Evolutionary conservation across 2,329 filamentous ascomycete genomes (phyloP).

Genomic region (Venturia pyrina): DNA sequence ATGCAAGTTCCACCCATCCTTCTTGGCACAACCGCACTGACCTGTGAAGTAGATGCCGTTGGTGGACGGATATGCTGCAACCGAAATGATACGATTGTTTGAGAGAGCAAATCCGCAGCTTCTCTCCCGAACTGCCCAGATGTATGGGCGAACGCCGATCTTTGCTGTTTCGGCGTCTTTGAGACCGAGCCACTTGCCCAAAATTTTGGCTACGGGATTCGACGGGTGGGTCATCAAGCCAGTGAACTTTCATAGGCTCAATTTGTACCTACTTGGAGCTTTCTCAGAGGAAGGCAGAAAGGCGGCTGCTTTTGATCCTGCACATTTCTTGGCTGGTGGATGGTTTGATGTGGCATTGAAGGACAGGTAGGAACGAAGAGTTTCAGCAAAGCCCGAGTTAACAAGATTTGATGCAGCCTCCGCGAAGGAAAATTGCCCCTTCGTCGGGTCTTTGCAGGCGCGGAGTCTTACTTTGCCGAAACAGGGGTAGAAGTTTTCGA

Average conservation of each 20-base stretch:
- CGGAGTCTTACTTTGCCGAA: neutral
- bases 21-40: neutral
- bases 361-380: neutral
- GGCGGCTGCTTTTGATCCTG: neutral
- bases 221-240: constrained; percentile 89
- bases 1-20: constrained; percentile 45
- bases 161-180: constrained; percentile 82
- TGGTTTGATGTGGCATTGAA: constrained; percentile 2
- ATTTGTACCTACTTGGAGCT: neutral
- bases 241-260: constrained; percentile 32
- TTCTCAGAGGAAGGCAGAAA: neutral
- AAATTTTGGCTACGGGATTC: constrained; percentile 69
- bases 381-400: neutral
- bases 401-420: neutral
- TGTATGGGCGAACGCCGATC: constrained; percentile 62
- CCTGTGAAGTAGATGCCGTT: constrained; percentile 68
- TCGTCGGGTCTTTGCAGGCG: neutral
- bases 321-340: constrained; percentile 1
- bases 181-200: constrained; percentile 55
- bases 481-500: neutral
- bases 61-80: constrained; percentile 70
- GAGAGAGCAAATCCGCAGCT: constrained; percentile 44
- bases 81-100: constrained; percentile 69
- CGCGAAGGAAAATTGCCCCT: neutral
- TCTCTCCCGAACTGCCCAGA: constrained; percentile 48